Base-by-base conservation (phyloP, 2,329 filamentous ascomycete genomes). In the Biscogniauxia marginata region DNA sequence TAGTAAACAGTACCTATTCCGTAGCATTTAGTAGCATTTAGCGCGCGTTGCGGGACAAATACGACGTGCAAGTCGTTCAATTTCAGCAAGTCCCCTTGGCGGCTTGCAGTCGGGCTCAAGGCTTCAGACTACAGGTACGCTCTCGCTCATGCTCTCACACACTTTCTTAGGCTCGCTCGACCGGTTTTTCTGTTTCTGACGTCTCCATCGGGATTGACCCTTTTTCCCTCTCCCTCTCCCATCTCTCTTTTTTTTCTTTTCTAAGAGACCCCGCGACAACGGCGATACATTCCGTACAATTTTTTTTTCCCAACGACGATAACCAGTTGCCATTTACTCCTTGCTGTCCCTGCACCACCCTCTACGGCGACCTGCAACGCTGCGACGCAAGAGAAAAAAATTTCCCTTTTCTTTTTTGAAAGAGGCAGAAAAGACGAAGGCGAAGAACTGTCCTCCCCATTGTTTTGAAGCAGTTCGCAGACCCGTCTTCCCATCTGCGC, bases 121-220 rank as follows among this genome's bases (percentile, higher is more conserved):
- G 13, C n/a, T 39, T 39, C n/a, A 39, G 30, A 39, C 30, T n/a
- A 30, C 45, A 49, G n/a, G 13, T 53, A 56, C 23, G 16, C 8
- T 25, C 19, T 23, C 22, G 9, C 30, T 34, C 48, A 21, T 47
- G n/a, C 24, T 19, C 47, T 18, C 19, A 48, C 34, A 13, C 54
- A 54, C 46, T 55, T 56, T 57, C 13, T 21, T 25, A 39, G 30
- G 57, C 58, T 59, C 51, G 56, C 51, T 56, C 58, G 58, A 52
- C 56, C 55, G 61, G 51, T 46, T 19, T 55, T 56, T 52, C 53
- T 54, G 44, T 61, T 64, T 64, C 61, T 63, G 59, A 59, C 63
- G 60, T 65, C 65, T 67, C 63, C 64, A 64, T 62, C 60, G 57
- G 57, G 59, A 53, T 74, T 63, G 61, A 62, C 58, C 65, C 64